Percentiles rank a stretch among this genome's conserved stretches.
These are phyloP conservation scores for Lyophyllum shimeji DNA, from an alignment of 768 basidiomycete species.

Conservation along the genomic window DNA sequence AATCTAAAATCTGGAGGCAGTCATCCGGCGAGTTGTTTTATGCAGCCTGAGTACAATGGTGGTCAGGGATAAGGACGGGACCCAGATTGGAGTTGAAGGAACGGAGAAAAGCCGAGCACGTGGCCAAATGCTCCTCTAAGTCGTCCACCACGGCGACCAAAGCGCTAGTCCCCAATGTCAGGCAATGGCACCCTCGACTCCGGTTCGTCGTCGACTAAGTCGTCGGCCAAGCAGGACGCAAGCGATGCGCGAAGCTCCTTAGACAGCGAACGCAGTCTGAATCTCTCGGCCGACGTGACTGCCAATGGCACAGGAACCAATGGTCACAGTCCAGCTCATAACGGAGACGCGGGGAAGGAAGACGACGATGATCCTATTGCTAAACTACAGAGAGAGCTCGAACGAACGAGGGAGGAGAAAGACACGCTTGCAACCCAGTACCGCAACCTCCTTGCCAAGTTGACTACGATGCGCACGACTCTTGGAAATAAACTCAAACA, in stretches of 20 bases:
- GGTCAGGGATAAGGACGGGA: neutral
- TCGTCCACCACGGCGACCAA: neutral
- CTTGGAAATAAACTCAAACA: conserved; percentile 93
- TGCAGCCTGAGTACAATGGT: neutral
- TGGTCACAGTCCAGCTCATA: conserved; percentile 25
- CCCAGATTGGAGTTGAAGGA: neutral
- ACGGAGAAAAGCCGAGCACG: conserved; percentile 6
- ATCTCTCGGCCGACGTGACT: conserved; percentile 18
- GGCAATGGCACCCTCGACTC: conserved; percentile 25
- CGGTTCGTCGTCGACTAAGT: conserved; percentile 28
- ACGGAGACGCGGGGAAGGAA: conserved; percentile 32
- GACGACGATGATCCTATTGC: conserved; percentile 50
- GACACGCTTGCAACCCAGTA: conserved; percentile 87
- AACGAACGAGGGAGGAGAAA: conserved; percentile 78
- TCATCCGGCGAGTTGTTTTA: neutral
- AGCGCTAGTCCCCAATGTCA: conserved; percentile 17
- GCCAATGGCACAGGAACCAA: conserved; percentile 32
- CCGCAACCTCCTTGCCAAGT: conserved; percentile 78
- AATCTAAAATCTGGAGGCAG: neutral
- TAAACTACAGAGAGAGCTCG: conserved; percentile 73
- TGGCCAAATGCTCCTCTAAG: neutral
- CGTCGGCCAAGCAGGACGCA: conserved; percentile 5
- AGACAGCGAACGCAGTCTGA: conserved; percentile 46
- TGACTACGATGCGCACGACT: conserved; percentile 91
- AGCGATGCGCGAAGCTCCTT: conserved; percentile 38